Evolutionary conservation across 2,329 filamentous ascomycete genomes (phyloP), one percentile per base, ranked within the genome.

Genomic region (Monilinia vaccinii-corymbosi): DNA sequence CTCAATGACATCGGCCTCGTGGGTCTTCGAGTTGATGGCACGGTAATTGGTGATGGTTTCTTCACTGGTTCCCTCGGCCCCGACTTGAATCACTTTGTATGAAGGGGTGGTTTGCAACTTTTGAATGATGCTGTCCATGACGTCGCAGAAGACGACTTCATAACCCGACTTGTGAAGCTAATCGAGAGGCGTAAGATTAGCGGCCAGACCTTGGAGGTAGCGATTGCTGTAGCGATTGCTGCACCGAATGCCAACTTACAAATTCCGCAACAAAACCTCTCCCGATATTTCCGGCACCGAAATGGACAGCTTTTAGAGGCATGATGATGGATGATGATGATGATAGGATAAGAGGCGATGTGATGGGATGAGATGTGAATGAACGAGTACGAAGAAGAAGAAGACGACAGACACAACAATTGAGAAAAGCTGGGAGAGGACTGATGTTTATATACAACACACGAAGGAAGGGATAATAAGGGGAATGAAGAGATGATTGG

Each of bases 131-230:
- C 77, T 77, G 73, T 93, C 91, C 77, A 91, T 86, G 67, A 99
- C 92, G 79, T 99, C 94, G 69, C 95, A 87, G 72, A 99, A 97
- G 78, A 97, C 81, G 70, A 99, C 93, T 72, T 97, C 90, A 74
- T 92, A 99, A 73, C 90, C 92, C 14, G 92, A 94, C 75, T 95
- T 88, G 80, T 96, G 90, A 38, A 58, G 48, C 38, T 61, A 32
- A 46, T 45, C 31, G 7, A 50, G 25, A 50, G 32, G 28, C 42
- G 42, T 34, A n/a, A n/a, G 14, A 52, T 64, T 50, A 66, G 62
- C 16, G 14, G 45, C n/a, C n/a, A n/a, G n/a, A n/a, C n/a, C n/a
- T n/a, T n/a, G n/a, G n/a, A n/a, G n/a, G n/a, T n/a, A n/a, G n/a
- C n/a, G n/a, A n/a, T n/a, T n/a, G n/a, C n/a, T n/a, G n/a, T n/a